Conservation (phyloP, 257 asterid species). For the Cruciata laevipes region DNA sequence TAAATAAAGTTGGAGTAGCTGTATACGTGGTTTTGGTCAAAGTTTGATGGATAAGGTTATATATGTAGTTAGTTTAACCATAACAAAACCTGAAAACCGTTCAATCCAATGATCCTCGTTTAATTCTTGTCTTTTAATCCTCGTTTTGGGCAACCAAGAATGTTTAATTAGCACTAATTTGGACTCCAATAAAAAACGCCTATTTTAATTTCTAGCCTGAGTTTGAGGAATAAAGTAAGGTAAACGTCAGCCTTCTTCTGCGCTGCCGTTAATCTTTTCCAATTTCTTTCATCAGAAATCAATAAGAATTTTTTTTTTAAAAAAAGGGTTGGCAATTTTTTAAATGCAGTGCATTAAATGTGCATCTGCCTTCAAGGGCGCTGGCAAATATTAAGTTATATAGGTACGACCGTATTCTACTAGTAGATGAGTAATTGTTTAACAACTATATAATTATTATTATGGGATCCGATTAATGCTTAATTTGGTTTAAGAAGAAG, state of each 20-base stretch:
- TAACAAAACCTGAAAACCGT: slow-evolving; percentile 32
- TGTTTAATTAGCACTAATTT: background rate
- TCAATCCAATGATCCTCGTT: background rate
- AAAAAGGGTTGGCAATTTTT: background rate
- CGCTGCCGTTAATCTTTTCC: background rate
- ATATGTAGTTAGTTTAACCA: slow-evolving; percentile 37
- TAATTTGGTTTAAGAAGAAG: background rate
- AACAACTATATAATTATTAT: slow-evolving; percentile 2
- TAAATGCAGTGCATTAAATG: background rate
- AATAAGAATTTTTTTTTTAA: background rate
- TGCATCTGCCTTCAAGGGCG: slow-evolving; percentile 7
- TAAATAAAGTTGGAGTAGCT: too few relatives aligned
- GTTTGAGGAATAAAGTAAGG: slow-evolving; percentile 4
- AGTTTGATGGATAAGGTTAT: slow-evolving; percentile 18
- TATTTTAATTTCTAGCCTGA: background rate
- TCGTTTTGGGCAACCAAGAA: background rate
- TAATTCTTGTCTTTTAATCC: background rate
- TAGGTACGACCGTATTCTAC: background rate
- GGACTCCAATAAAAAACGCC: background rate
- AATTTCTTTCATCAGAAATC: background rate
- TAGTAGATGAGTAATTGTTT: background rate
- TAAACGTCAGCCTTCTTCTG: slow-evolving; percentile 1
- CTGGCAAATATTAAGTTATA: slow-evolving; percentile 1
- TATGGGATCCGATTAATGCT: background rate
- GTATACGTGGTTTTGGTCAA: slow-evolving; percentile 25